Base-by-base conservation (phyloP, 2,329 filamentous ascomycete species). In the Dendrostoma leiphaemia region DNA sequence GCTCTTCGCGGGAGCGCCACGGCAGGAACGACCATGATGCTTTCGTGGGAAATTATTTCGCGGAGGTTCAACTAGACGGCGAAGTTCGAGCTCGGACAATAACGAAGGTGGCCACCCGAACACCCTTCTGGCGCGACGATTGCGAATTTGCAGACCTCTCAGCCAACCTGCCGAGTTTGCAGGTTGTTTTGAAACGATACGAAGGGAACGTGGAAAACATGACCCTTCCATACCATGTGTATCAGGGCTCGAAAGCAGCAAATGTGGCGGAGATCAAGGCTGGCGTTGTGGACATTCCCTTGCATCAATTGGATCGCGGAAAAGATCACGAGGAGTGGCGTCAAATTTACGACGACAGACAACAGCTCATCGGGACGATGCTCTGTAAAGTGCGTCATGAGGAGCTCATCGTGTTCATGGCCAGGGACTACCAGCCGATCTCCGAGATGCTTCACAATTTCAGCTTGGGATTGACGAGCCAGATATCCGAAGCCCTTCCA, bases 261-360 rank as follows among this genome's bases (percentile, higher is more conserved):
- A 74, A 72, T 44, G 63, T 77, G 12, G 73, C 74, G 3, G 84
- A 86, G 62, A 66, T 78, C 13, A 65, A 82, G 2, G 84, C 81
- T 59, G 90, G 90, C 2, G 83, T 85, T 48, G 87, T 96, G n/a
- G 90, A 96, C 61, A 83, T 97, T 28, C 82, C 86, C 19, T 75
- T 97, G 7, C 87, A 92, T 55, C 88, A 91, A 59, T 71, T 96
- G 15, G 89, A 93, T 34, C 79, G 83, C 0, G 87, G 86, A 15
- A 88, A 88, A 64, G 89, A 93, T 54, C 80, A 86, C 31, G 93
- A 97, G 69, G 88, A 91, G 64, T 97, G 92, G 93, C 88, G 91
- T 75, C 88, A 86, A 15, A 83, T 96, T 21, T 72, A 86, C 46
- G 90, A 96, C 64, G 86, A 88, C 60, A 85, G 83, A 59, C 85